Conservation (phyloP, 2,329 filamentous ascomycete genomes). For the Talaromyces amestolkiae region DNA sequence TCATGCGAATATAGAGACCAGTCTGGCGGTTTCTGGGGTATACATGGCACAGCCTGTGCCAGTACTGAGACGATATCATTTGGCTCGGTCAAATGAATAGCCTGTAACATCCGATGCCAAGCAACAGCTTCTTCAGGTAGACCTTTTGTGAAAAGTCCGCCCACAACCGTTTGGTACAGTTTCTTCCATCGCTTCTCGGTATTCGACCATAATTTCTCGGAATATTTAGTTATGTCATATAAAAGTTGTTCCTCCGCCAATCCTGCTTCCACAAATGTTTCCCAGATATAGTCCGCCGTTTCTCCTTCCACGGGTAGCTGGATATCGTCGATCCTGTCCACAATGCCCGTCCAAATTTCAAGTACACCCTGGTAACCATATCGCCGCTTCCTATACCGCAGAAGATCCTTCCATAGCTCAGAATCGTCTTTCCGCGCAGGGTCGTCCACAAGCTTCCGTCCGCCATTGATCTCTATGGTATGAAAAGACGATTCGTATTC, state of each 20-base stretch:
- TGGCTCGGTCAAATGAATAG: constrained; percentile 30
- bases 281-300: constrained; percentile 43
- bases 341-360: constrained; percentile 43
- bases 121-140: constrained; percentile 31
- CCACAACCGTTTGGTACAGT: constrained; percentile 40
- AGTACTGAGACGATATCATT: constrained; percentile 34
- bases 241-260: constrained; percentile 35
- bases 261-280: constrained; percentile 38
- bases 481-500: constrained; percentile 45
- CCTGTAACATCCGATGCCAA: constrained; percentile 40
- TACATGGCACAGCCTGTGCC: constrained; percentile 26
- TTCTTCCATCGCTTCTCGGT: constrained; percentile 39
- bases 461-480: constrained; percentile 31
- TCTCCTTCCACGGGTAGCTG: constrained; percentile 37
- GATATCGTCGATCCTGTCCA: constrained; percentile 29
- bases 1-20: constrained; percentile 20
- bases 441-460: constrained; percentile 40
- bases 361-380: constrained; percentile 44
- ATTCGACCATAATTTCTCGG: constrained; percentile 39
- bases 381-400: constrained; percentile 44
- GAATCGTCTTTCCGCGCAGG: constrained; percentile 35
- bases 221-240: constrained; percentile 35
- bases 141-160: constrained; percentile 33
- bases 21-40: constrained; percentile 23
- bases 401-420: constrained; percentile 45